These are phyloP conservation scores for Penicillium sp. DNA, from an alignment of 2,329 filamentous ascomycete species.

Conservation along the genomic window DNA sequence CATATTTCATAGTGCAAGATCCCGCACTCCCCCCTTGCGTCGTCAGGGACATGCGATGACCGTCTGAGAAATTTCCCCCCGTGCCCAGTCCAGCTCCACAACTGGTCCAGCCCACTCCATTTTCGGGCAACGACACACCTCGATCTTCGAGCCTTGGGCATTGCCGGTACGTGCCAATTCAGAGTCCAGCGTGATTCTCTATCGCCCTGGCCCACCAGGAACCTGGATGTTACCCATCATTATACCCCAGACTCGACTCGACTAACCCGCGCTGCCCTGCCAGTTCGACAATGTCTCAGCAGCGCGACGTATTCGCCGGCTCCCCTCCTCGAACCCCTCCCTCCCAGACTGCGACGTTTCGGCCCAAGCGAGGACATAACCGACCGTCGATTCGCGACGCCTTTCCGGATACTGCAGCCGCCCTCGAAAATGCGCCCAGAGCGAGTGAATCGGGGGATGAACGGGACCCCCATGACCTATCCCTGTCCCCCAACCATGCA, in stretches of 20 bases:
- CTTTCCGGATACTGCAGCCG: slow-evolving; percentile 43
- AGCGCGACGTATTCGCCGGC: slow-evolving; percentile 29
- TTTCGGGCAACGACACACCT: slow-evolving; percentile 14
- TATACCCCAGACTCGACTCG: slow-evolving; percentile 4
- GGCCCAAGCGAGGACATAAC: slow-evolving; percentile 33
- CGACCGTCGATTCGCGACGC: slow-evolving; percentile 46
- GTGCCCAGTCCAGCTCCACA: slow-evolving; percentile 2
- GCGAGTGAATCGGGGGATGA: slow-evolving; percentile 45
- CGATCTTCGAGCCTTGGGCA: slow-evolving; percentile 13
- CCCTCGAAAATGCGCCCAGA: slow-evolving; percentile 37
- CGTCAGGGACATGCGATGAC: slow-evolving; percentile 20
- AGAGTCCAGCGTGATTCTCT: not conserved
- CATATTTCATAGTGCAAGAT: not conserved
- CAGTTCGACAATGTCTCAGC: slow-evolving; percentile 33
- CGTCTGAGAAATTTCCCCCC: slow-evolving; percentile 5
- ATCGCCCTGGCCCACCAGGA: too few species aligned
- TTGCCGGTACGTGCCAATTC: slow-evolving; percentile 17
- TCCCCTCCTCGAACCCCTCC: slow-evolving; percentile 49
- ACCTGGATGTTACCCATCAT: not conserved
- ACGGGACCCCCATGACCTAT: slow-evolving; percentile 72
- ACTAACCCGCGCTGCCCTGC: slow-evolving; percentile 16
- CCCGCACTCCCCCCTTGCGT: slow-evolving; percentile 11
- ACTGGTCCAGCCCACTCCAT: slow-evolving; percentile 4
- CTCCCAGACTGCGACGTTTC: slow-evolving; percentile 38
- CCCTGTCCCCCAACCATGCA: slow-evolving; percentile 73